These are phyloP conservation scores for Colletotrichum theobromicola DNA, from an alignment of 2,329 filamentous ascomycete genomes.

Conservation along the genomic window DNA sequence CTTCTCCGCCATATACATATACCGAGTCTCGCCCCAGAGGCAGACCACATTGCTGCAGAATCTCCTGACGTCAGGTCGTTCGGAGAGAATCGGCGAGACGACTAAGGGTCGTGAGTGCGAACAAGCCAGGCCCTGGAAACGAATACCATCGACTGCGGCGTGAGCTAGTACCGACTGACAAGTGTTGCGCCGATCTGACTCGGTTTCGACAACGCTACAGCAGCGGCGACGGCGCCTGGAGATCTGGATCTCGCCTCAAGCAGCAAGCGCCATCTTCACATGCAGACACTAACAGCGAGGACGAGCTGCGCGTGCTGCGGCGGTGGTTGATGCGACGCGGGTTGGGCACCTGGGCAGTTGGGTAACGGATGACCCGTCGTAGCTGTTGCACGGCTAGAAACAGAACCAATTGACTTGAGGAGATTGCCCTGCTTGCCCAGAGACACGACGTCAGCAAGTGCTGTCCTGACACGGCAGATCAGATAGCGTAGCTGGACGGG, in stretches of 20 bases:
- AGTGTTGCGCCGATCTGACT: constrained; percentile 8
- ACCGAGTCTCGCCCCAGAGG: neutral
- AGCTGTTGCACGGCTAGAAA: constrained; percentile 1
- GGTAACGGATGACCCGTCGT: neutral
- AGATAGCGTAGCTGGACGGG: neutral
- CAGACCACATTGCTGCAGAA: neutral
- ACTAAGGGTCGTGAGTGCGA: neutral
- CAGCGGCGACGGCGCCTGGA: neutral
- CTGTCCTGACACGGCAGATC: neutral
- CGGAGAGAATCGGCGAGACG: neutral
- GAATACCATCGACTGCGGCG: neutral
- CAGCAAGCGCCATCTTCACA: constrained; percentile 17
- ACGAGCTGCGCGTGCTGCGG: neutral
- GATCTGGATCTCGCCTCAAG: constrained; percentile 7
- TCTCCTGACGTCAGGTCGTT: constrained; percentile 2
- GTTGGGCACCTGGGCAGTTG: neutral
- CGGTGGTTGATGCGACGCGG: neutral
- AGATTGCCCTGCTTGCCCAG: neutral
- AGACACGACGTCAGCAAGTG: constrained; percentile 3
- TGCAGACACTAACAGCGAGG: neutral
- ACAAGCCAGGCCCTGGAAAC: neutral
- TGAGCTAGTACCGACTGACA: neutral
- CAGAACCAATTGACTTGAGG: neutral
- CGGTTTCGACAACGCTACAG: neutral
- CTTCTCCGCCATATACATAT: neutral